phyloP scores from a whole-genome alignment of 2,329 filamentous ascomycete genomes.

The Rhexocercosporidium sp. region DNA sequence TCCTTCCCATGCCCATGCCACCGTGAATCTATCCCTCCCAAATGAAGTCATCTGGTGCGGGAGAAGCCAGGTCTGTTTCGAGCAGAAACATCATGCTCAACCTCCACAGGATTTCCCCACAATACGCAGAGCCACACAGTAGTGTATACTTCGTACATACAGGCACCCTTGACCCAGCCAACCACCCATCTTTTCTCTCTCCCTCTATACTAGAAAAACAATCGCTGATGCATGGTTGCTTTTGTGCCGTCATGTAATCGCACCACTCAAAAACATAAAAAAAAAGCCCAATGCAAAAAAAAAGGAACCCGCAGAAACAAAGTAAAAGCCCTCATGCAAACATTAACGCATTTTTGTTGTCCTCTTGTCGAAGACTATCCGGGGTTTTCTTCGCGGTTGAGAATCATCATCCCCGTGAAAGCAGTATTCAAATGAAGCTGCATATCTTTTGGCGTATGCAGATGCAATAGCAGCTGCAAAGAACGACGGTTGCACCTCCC shows the following conservation, averaged over 20 bases:
- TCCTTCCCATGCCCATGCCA: slow-evolving; percentile 6
- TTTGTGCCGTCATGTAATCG: slow-evolving; percentile 10
- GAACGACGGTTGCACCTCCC: slow-evolving; percentile 13
- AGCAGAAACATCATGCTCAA: background rate
- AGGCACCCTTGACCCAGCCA: slow-evolving; percentile 1
- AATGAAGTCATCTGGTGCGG: too few species aligned
- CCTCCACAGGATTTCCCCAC: background rate
- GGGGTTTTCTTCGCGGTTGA: background rate
- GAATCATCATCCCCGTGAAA: background rate
- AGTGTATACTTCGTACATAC: slow-evolving; percentile 26
- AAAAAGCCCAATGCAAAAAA: slow-evolving; percentile 15
- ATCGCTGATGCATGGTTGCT: slow-evolving; percentile 17
- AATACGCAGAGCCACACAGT: slow-evolving; percentile 5
- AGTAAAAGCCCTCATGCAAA: slow-evolving; percentile 22
- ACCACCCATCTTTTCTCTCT: background rate
- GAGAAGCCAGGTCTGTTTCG: background rate
- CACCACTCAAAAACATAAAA: slow-evolving; percentile 12
- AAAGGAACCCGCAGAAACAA: slow-evolving; percentile 2
- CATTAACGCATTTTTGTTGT: slow-evolving; percentile 21
- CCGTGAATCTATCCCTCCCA: background rate
- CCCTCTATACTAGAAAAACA: slow-evolving; percentile 30
- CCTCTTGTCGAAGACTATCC: slow-evolving; percentile 9
- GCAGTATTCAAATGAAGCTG: slow-evolving; percentile 4
- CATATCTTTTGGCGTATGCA: slow-evolving; percentile 17
- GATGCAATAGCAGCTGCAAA: slow-evolving; percentile 17